Evolutionary conservation across 139 green algal genomes (phyloP), one percentile per base, ranked within the genome.

Genomic region (Coelastrella sp.): DNA sequence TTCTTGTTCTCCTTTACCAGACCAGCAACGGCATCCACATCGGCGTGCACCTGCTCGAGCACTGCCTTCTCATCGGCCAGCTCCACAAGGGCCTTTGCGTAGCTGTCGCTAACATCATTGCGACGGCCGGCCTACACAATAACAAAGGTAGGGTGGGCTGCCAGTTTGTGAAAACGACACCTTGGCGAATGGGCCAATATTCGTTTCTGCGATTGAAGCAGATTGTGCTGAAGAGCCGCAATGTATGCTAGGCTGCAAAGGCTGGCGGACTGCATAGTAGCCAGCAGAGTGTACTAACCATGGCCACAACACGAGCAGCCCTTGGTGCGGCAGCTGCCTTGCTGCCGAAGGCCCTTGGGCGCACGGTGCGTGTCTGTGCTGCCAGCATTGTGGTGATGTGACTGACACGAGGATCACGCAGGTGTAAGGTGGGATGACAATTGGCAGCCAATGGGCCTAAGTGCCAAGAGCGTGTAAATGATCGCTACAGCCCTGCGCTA

Each of bases 71-170:
- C 93, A 88, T 98, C 92, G 19, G 97, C 97, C 8, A 99, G 93
- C 73, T 99, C 96, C 3, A 99, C 91, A n/a, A 99, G 95, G 16
- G 98, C 98, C 90, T 96, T 97, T 77, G 98, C 98, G 84, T 99
- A 99, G 58, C 93, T 92, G 74, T 93, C 88, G 73, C 94, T 95
- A 11, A 98, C 95, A 56, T 92, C 80, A 20, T 92, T 92, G 68
- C 85, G 78, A 81, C 73, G 88, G 90, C 79, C 80, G 10, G 76
- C 83, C 85, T 91, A 57, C 20, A 80, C 54, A 17, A 3, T 10
- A 71, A 58, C 47, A 76, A 68, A 10, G 14, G 3, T 8, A 76
- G 68, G 47, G 8, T 32, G 14, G n/a, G 23, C 1, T 32, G 5
- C 5, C 47, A 83, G 77, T 14, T 32, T 23, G 10, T n/a, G 11